Evolutionary conservation across 805 yeast genomes (phyloP).

Genomic region (Nakazawaea sp.): DNA sequence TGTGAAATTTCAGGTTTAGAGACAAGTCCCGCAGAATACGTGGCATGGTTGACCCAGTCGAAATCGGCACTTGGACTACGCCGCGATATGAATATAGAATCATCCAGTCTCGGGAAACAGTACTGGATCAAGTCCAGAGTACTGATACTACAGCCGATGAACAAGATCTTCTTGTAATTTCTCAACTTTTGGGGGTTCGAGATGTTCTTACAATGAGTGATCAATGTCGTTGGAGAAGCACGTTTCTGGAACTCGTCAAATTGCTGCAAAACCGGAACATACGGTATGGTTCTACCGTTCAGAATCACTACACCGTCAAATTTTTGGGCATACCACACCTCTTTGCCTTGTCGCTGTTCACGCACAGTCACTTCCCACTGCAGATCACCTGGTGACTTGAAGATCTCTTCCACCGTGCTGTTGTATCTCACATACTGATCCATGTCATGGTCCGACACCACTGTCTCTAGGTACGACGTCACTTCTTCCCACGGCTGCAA

Average conservation of each 20-base stretch:
- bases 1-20: conserved; percentile 18
- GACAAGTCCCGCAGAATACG: conserved; percentile 7
- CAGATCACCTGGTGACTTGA: conserved; percentile 14
- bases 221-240: conserved; percentile 22
- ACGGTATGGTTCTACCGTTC: conserved; percentile 34
- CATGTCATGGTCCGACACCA: conserved; percentile 21
- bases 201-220: conserved; percentile 15
- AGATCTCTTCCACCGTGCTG: conserved; percentile 26
- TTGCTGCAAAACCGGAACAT: conserved; percentile 28
- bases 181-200: conserved; percentile 16
- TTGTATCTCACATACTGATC: conserved; percentile 26
- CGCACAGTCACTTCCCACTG: conserved; percentile 28
- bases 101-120: conserved; percentile 21
- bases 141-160: conserved; percentile 37
- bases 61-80: not conserved
- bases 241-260: conserved; percentile 22
- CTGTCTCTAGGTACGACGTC: conserved; percentile 13
- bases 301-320: conserved; percentile 36
- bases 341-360: conserved; percentile 9
- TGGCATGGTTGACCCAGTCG: conserved; percentile 9
- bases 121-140: conserved; percentile 38
- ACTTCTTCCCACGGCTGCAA: conserved; percentile 14
- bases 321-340: conserved; percentile 31
- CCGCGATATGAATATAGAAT: conserved; percentile 12
- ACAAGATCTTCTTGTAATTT: conserved; percentile 23